Conservation (phyloP, 2,329 filamentous ascomycete species). For the Xylariaceae sp. region DNA sequence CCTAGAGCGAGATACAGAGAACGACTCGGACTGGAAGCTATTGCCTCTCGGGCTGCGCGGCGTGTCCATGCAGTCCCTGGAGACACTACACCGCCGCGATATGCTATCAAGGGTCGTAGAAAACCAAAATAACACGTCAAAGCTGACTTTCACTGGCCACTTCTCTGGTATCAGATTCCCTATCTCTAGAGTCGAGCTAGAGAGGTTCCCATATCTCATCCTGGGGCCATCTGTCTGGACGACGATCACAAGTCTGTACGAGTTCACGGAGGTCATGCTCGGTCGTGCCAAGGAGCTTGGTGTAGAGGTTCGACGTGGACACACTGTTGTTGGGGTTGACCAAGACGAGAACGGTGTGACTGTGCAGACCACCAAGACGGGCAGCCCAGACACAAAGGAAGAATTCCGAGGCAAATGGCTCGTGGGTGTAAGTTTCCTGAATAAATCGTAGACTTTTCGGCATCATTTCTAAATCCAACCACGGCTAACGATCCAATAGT, state of each 20-base stretch:
- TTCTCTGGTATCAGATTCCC: constrained; percentile 31
- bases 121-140: constrained; percentile 21
- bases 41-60: constrained; percentile 29
- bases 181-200: constrained; percentile 26
- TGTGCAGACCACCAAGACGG: constrained; percentile 13
- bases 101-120: constrained; percentile 25
- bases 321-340: constrained; percentile 17
- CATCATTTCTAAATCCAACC: too few species aligned
- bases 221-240: constrained; percentile 26
- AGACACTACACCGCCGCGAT: constrained; percentile 37
- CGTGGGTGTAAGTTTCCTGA: too few species aligned
- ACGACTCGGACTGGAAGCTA: constrained; percentile 29
- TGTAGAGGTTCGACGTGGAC: constrained; percentile 27
- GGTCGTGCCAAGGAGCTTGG: constrained; percentile 25
- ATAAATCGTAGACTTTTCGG: too few species aligned
- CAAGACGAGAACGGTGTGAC: constrained; percentile 22
- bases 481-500: too few species aligned
- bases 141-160: constrained; percentile 31
- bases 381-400: neutral
- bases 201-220: constrained; percentile 30
- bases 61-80: constrained; percentile 33
- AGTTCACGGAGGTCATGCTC: constrained; percentile 6
- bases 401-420: constrained; percentile 33
- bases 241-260: constrained; percentile 16
- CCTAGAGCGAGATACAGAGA: constrained; percentile 28